A percentile compares a stretch with the other conserved stretches of the same genome.
These are phyloP conservation scores for Apodospora peruviana DNA, from an alignment of 495 filamentous ascomycete species.

Conservation along the genomic window DNA sequence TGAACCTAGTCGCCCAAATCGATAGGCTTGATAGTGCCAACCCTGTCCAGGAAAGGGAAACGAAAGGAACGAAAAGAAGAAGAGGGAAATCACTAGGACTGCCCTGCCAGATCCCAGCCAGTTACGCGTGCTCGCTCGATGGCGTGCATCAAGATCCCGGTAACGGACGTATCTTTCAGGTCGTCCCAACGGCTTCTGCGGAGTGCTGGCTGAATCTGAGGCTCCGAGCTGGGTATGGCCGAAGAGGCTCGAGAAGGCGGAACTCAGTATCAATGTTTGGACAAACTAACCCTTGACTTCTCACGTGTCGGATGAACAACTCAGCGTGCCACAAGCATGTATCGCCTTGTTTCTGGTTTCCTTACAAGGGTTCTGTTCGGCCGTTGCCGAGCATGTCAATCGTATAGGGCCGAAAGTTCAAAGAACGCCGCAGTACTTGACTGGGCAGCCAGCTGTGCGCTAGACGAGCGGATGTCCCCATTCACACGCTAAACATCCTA, in stretches of 20 bases:
- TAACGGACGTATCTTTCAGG: constrained; percentile 11
- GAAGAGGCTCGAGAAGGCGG: constrained; percentile 8
- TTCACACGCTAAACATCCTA: no score
- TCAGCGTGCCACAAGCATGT: constrained; percentile 19
- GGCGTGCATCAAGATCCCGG: constrained; percentile 11
- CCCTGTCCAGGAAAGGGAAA: not conserved
- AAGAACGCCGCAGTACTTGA: constrained; percentile 11
- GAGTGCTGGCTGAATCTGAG: constrained; percentile 4
- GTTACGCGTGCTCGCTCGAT: constrained; percentile 4
- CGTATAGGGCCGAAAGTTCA: constrained; percentile 26
- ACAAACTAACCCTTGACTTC: constrained; percentile 4
- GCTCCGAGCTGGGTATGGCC: constrained; percentile 7
- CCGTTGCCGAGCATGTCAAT: constrained; percentile 26
- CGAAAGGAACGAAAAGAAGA: not conserved
- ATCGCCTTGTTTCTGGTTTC: constrained; percentile 22
- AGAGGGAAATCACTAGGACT: constrained; percentile 1
- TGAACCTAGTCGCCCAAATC: no score
- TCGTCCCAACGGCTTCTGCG: constrained; percentile 7
- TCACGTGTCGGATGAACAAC: constrained; percentile 23
- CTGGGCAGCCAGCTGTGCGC: constrained; percentile 9
- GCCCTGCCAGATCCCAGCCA: not conserved
- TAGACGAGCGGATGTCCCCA: constrained; percentile 3
- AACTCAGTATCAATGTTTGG: constrained; percentile 1
- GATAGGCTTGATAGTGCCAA: not conserved
- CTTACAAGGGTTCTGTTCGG: constrained; percentile 25